Base-by-base conservation (phyloP, 306 rosid species). In the Clitoria ternatea region DNA sequence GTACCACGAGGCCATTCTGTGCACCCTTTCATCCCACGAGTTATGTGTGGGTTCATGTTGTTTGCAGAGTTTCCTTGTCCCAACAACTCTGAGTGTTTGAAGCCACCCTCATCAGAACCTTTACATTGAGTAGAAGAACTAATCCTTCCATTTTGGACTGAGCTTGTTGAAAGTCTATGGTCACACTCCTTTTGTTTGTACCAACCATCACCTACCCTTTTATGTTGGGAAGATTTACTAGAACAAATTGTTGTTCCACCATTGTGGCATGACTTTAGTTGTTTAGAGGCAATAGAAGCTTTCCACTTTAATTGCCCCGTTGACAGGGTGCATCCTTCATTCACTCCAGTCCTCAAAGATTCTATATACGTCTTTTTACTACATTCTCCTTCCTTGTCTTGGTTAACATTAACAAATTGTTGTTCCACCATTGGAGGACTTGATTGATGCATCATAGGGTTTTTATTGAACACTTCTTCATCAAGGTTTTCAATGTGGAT, bases 11-110 rank as follows among this genome's bases (percentile, higher is more conserved):
- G 91, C 89, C 94, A 85, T 66, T 81, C 87, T 9, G 77, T 73
- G 71, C 80, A 45, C 26, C 96, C 92, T 62, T 53, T 79, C 77
- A 81, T 86, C 66, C 81, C 88, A 42, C 84, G 81, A 29, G 71
- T 44, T 49, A 86, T 73, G 62, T 89, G 48, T 19, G 67, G 67
- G 32, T 88, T 88, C 12, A n/a, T 73, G 15, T 26, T 22, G 32
- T 53, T 54, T 1, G 75, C 23, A 45, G 52, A 64, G 22, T 53
- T 70, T 69, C 75, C 19, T 20, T 40, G 62, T 9, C 42, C 76
- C 52, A 3, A 45, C n/a, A 42, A 11, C 4, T 70, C 68, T n/a
- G 24, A 37, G 36, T n/a, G 70, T 54, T 54, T 44, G 30, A 43
- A 56, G 75, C 77, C 60, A 44, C 36, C 44, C 9, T 33, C 44